Evolutionary conservation across 495 filamentous ascomycete genomes (phyloP).

Genomic region (Aspergillus avenaceus): DNA sequence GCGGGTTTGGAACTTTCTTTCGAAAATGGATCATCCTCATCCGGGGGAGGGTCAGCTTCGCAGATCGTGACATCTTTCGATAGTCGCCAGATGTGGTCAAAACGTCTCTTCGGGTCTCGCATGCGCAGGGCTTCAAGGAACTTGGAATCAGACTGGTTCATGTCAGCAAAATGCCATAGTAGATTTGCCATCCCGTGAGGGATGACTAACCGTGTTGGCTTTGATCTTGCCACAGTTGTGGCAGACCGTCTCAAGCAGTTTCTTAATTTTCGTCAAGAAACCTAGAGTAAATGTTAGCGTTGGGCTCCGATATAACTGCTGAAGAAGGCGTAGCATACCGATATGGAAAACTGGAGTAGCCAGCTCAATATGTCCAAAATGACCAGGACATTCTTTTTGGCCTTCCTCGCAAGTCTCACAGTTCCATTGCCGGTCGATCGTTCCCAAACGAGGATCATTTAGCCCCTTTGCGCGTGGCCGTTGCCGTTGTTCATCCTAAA

Average conservation of each 20-base stretch:
- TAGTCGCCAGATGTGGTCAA: constrained; percentile 79
- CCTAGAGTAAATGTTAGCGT: constrained; percentile 48
- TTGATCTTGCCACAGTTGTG: constrained; percentile 96
- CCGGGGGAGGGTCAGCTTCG: constrained; percentile 62
- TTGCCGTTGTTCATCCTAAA: constrained; percentile 77
- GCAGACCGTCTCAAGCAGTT: constrained; percentile 94
- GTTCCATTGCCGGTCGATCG: constrained; percentile 88
- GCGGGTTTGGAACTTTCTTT: constrained; percentile 43
- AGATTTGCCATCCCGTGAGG: constrained; percentile 50
- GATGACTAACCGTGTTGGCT: constrained; percentile 88
- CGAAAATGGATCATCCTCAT: constrained; percentile 57
- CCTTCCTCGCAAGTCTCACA: constrained; percentile 93
- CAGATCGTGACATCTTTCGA: constrained; percentile 86
- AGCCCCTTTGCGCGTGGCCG: constrained; percentile 83
- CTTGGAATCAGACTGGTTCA: constrained; percentile 69
- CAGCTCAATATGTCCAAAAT: constrained; percentile 97
- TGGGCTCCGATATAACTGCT: background rate
- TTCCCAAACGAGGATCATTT: constrained; percentile 90
- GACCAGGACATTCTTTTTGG: constrained; percentile 92
- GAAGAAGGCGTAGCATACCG: constrained; percentile 43
- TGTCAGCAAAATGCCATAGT: constrained; percentile 61
- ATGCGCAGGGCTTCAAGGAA: constrained; percentile 76
- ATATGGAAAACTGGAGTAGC: constrained; percentile 89
- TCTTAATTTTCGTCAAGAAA: constrained; percentile 97
- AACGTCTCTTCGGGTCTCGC: constrained; percentile 88